A percentile compares a stretch with the other conserved stretches of the same genome.
Evolutionary conservation across 2,329 filamentous ascomycete genomes (phyloP).

Genomic region (Hyphodiscus sp.): DNA sequence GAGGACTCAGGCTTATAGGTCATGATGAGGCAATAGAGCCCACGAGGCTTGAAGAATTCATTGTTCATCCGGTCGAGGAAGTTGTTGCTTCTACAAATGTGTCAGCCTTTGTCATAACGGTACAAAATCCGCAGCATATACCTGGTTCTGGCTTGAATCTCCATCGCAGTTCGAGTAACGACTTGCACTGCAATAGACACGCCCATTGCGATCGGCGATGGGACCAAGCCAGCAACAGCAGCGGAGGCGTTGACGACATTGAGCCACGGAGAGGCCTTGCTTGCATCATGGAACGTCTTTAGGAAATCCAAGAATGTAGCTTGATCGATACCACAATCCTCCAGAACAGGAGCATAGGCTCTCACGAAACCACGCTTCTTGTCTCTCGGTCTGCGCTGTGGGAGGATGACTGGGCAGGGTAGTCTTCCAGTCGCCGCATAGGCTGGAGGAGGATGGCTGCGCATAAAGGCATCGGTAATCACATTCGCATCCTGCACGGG

Average conservation of each 20-base stretch:
- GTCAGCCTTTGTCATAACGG: background rate
- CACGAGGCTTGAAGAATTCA: constrained; percentile 49
- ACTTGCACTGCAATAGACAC: constrained; percentile 39
- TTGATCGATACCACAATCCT: constrained; percentile 41
- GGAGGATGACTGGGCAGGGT: constrained; percentile 43
- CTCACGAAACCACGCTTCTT: constrained; percentile 44
- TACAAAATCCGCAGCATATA: constrained; percentile 2
- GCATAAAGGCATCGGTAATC: constrained; percentile 16
- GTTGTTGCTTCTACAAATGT: constrained; percentile 32
- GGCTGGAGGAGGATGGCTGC: constrained; percentile 16
- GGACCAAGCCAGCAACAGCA: constrained; percentile 33
- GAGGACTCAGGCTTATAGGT: constrained; percentile 41
- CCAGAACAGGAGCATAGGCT: constrained; percentile 45
- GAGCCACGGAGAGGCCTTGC: constrained; percentile 34
- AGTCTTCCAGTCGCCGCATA: constrained; percentile 18
- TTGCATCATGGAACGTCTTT: constrained; percentile 39
- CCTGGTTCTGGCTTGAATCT: constrained; percentile 24
- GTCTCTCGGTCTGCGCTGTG: constrained; percentile 43
- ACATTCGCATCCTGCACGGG: constrained; percentile 2
- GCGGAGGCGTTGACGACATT: constrained; percentile 37
- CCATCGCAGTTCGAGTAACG: constrained; percentile 35
- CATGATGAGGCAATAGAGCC: constrained; percentile 49
- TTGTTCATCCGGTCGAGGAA: constrained; percentile 52
- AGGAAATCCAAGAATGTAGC: constrained; percentile 43
- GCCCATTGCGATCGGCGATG: constrained; percentile 35